Conservation (phyloP, 257 asterid genomes). For the Sherardia arvensis region DNA sequence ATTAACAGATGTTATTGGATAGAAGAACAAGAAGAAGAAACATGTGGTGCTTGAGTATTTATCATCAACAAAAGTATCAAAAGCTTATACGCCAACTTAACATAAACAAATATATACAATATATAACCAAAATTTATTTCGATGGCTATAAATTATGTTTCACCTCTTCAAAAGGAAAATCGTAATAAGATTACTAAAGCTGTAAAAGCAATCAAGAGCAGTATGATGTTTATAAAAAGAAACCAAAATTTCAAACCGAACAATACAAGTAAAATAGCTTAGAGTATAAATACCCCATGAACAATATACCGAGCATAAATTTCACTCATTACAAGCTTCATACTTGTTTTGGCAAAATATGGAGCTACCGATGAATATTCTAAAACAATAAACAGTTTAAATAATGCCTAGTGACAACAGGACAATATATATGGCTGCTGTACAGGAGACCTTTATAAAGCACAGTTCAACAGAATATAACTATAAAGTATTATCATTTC, state of each 20-base stretch:
- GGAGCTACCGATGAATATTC: neutral
- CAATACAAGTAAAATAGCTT: neutral
- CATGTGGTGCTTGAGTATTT: neutral
- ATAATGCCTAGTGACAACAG: neutral
- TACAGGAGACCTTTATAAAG: neutral
- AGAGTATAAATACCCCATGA: neutral
- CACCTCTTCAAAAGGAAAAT: neutral
- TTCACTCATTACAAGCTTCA: neutral
- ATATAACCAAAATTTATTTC: neutral
- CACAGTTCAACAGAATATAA: neutral
- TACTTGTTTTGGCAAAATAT: neutral
- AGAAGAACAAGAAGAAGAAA: neutral
- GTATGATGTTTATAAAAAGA: neutral
- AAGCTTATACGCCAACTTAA: neutral
- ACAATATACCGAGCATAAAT: neutral
- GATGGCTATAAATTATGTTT: neutral
- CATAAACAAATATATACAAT: neutral
- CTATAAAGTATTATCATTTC: neutral
- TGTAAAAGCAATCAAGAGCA: neutral
- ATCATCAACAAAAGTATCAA: constrained; percentile 3
- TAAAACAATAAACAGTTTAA: neutral
- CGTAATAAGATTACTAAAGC: neutral
- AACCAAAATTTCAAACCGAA: neutral
- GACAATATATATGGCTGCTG: neutral
- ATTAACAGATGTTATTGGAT: neutral